A percentile compares a stretch with the other conserved stretches of the same genome.
Evolutionary conservation across 257 asterid species (phyloP).

Genomic region (Parsonsia alboflavescens): DNA sequence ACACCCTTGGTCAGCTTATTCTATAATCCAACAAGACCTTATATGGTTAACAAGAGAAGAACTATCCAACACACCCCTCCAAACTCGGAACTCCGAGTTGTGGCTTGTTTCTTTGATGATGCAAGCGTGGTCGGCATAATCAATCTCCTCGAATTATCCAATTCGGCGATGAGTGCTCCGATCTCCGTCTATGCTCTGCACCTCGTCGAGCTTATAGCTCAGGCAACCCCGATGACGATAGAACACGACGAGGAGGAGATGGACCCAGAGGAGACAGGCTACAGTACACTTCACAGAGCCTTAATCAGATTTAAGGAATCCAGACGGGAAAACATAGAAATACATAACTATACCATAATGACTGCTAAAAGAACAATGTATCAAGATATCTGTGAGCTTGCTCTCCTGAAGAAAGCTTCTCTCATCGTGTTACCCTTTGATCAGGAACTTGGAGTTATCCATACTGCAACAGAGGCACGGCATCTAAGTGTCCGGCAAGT

Average conservation of each 20-base stretch:
- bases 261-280: slow-evolving; percentile 9
- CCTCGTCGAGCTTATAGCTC: slow-evolving; percentile 55
- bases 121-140: slow-evolving; percentile 40
- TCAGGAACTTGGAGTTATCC: slow-evolving; percentile 15
- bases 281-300: slow-evolving; percentile 43
- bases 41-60: slow-evolving; percentile 62
- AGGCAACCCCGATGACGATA: slow-evolving; percentile 53
- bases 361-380: slow-evolving; percentile 54
- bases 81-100: slow-evolving; percentile 40
- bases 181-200: slow-evolving; percentile 48
- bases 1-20: slow-evolving; percentile 57
- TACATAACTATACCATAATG: slow-evolving; percentile 46
- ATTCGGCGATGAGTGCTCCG: slow-evolving; percentile 44
- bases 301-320: slow-evolving; percentile 41
- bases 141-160: slow-evolving; percentile 46
- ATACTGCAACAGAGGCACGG: neutral
- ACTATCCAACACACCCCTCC: slow-evolving; percentile 64
- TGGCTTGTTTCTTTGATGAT: slow-evolving; percentile 51
- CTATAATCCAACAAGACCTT: slow-evolving; percentile 74
- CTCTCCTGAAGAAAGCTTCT: slow-evolving; percentile 50
- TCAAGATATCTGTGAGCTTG: slow-evolving; percentile 71
- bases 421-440: slow-evolving; percentile 49
- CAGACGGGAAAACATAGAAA: slow-evolving; percentile 28
- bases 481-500: slow-evolving; percentile 25
- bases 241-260: slow-evolving; percentile 42